A percentile compares a stretch with the other conserved stretches of the same genome.
Evolutionary conservation across 805 yeast species (phyloP).

Genomic region (Ogataea paraovalis): DNA sequence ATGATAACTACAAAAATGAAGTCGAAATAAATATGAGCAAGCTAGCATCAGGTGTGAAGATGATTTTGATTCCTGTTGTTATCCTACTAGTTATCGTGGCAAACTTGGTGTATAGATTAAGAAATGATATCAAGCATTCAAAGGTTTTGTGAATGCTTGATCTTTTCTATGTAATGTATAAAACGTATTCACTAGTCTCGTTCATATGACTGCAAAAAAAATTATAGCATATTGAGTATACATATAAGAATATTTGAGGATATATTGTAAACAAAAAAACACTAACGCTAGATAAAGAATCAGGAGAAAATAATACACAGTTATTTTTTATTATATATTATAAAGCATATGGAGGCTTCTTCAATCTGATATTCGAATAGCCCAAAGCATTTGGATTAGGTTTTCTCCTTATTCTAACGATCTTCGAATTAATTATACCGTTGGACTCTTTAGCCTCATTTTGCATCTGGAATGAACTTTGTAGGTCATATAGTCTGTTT

Average conservation of each 20-base stretch:
- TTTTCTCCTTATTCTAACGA: slow-evolving; percentile 38
- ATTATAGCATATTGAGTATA: not conserved
- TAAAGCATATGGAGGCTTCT: slow-evolving; percentile 41
- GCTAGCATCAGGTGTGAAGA: slow-evolving; percentile 17
- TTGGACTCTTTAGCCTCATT: slow-evolving; percentile 24
- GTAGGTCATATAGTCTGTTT: slow-evolving; percentile 22
- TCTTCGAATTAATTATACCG: slow-evolving; percentile 33
- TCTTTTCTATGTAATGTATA: not conserved
- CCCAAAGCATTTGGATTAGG: slow-evolving; percentile 49
- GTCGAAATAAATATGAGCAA: slow-evolving; percentile 17
- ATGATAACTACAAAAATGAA: slow-evolving; percentile 9
- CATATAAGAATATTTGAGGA: not conserved
- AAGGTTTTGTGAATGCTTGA: slow-evolving; percentile 42
- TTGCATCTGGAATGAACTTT: slow-evolving; percentile 23
- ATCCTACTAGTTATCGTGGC: slow-evolving; percentile 38
- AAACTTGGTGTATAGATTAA: slow-evolving; percentile 46
- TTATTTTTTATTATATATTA: not conserved
- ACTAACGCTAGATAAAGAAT: not conserved
- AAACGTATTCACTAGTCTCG: not conserved
- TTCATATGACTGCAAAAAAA: not conserved
- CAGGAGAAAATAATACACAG: not conserved
- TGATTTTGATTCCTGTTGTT: slow-evolving; percentile 35
- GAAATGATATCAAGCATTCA: slow-evolving; percentile 60
- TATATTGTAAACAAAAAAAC: not conserved
- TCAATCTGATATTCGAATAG: slow-evolving; percentile 40